Conservation (phyloP, 2,329 filamentous ascomycete genomes). For the Fusarium pseudograminearum region DNA sequence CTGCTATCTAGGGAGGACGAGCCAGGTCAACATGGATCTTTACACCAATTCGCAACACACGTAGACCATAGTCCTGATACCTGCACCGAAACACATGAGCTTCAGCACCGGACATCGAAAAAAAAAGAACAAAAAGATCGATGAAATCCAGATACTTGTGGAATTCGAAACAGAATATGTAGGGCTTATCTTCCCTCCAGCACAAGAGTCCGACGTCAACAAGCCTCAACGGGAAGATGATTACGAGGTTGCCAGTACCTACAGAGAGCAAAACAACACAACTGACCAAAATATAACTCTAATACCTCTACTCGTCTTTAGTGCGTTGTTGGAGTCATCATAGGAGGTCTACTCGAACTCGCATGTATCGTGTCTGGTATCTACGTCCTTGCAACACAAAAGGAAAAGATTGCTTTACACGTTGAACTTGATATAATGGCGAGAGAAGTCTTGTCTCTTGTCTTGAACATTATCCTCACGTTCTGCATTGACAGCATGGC, state of each 20-base stretch:
- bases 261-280: background rate
- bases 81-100: background rate
- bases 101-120: background rate
- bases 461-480: background rate
- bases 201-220: background rate
- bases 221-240: background rate
- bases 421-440: background rate
- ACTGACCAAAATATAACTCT: background rate
- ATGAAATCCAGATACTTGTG: background rate
- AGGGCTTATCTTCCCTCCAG: background rate
- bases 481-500: background rate
- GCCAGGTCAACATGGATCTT: no score
- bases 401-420: background rate
- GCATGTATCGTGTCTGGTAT: background rate
- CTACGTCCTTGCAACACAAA: background rate
- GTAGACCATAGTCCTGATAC: background rate
- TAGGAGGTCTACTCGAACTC: background rate
- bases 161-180: background rate
- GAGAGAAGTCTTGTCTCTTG: background rate
- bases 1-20: no score
- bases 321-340: background rate
- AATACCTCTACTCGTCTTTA: background rate
- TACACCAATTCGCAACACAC: no score
- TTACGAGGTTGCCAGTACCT: background rate
- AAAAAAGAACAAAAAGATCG: rapidly evolving